These are phyloP conservation scores for Rosa persica DNA, from an alignment of 306 rosid species.

Conservation along the genomic window DNA sequence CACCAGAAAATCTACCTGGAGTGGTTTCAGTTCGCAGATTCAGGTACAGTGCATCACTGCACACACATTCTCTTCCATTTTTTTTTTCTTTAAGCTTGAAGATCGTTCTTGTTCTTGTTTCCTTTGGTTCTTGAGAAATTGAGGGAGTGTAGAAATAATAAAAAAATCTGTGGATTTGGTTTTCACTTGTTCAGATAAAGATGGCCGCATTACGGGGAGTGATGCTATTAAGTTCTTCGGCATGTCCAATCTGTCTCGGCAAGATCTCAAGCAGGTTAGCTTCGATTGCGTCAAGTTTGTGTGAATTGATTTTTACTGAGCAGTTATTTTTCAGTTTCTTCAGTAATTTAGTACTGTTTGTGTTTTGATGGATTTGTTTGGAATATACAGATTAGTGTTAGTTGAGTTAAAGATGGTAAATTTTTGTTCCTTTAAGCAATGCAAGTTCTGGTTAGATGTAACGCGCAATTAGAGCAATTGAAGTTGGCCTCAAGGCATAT, in stretches of 20 bases:
- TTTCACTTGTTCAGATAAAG: slow-evolving; percentile 52
- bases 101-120: neutral
- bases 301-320: neutral
- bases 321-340: neutral
- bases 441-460: neutral
- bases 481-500: neutral
- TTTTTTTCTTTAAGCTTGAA: neutral
- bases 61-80: neutral
- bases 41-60: slow-evolving; percentile 42
- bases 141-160: neutral
- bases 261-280: slow-evolving; percentile 82
- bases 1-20: slow-evolving; percentile 56
- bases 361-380: neutral
- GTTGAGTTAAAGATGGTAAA: neutral
- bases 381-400: neutral
- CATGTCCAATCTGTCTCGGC: slow-evolving; percentile 68
- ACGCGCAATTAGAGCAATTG: too few relatives aligned
- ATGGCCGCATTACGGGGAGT: slow-evolving; percentile 86
- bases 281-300: neutral
- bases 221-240: slow-evolving; percentile 79
- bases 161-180: neutral
- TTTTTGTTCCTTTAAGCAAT: neutral
- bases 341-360: neutral
- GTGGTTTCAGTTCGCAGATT: slow-evolving; percentile 84
- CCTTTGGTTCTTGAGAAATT: slow-evolving; percentile 8